Base-by-base conservation (phyloP, 805 yeast genomes). In the Maudiozyma turicensis region DNA sequence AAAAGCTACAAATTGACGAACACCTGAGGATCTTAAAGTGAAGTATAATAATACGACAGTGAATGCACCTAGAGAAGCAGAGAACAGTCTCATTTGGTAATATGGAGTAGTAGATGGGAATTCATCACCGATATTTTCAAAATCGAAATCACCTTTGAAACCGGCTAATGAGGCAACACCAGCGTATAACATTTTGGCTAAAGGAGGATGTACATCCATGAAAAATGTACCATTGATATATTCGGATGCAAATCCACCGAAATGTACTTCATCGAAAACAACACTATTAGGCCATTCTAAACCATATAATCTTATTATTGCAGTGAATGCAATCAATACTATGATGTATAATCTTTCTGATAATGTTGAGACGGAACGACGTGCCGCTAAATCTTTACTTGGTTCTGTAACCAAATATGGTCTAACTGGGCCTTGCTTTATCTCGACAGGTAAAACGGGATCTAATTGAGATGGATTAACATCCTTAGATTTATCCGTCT, bases 221-320 rank as follows among this genome's bases (percentile, higher is more conserved):
- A 84, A 84, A 60, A 72, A 84, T 14, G 66, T 66, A 15, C 87
- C 86, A 47, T 69, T 66, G 48, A 81, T 74, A 69, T 89, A 93
- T 67, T 86, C 81, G 50, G 83, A 76, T 33, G 96, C 95, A 69
- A 91, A 93, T n/a, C 95, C 95, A 49, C 99, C 99, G 60, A 93
- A 93, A 67, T 86, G 95, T 40, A 86, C 93, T 66, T 91, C 99
- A 66, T 89, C 96, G 56, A 86, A 86, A 10, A 91, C 95, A 37
- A 89, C 95, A 31, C 90, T 80, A 58, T 80, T 68, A 39, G 99
- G 99, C 53, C 69, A 61, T 30, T 76, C 70, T 50, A 93, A 71
- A 48, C 75, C 70, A 55, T 73, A 70, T 47, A 84, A 71, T 57
- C 99, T 80, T 45, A 87, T 76, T 44, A 66, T 58, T 10, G 73